These are phyloP conservation scores for Metschnikowia baotianmanensis DNA, from an alignment of 805 yeast genomes.

Conservation along the genomic window DNA sequence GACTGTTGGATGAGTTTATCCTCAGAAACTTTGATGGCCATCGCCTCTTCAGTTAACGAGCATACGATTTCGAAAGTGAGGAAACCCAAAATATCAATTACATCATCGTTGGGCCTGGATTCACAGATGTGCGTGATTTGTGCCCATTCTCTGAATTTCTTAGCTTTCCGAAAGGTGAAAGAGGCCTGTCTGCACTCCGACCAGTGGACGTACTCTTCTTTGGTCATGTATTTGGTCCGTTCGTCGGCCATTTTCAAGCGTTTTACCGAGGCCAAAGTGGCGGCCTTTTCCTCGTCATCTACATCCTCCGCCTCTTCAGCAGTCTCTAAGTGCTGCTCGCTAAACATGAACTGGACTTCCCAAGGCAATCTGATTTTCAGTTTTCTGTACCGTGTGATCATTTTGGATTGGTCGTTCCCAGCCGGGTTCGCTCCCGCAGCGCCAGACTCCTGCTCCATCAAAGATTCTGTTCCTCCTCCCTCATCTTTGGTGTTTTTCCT, in stretches of 20 bases:
- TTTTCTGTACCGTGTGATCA: slow-evolving; percentile 57
- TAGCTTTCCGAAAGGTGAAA: slow-evolving; percentile 92
- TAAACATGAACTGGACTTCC: slow-evolving; percentile 93
- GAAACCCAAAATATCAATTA: slow-evolving; percentile 91
- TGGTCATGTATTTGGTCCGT: slow-evolving; percentile 89
- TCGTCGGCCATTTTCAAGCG: slow-evolving; percentile 91
- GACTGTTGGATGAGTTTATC: slow-evolving; percentile 38
- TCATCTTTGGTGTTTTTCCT: slow-evolving; percentile 73
- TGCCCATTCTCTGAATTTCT: slow-evolving; percentile 95
- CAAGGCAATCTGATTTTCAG: slow-evolving; percentile 85
- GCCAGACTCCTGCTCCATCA: slow-evolving; percentile 48
- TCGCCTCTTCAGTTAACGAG: slow-evolving; percentile 87
- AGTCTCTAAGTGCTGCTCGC: slow-evolving; percentile 80
- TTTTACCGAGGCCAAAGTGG: slow-evolving; percentile 82
- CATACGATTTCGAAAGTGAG: slow-evolving; percentile 96
- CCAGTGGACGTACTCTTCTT: slow-evolving; percentile 98
- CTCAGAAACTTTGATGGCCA: slow-evolving; percentile 71
- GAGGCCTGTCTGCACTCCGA: slow-evolving; percentile 97
- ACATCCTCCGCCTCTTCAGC: slow-evolving; percentile 56
- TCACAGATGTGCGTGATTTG: slow-evolving; percentile 82
- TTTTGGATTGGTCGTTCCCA: slow-evolving; percentile 38
- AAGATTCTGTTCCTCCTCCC: slow-evolving; percentile 48
- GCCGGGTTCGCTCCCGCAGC: slow-evolving; percentile 32
- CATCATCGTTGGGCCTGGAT: slow-evolving; percentile 92
- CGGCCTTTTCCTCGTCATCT: slow-evolving; percentile 90